Percentiles rank a stretch among this genome's conserved stretches.
Conservation (phyloP, 1,284 basidiomycete species). For the Sphagnurus paluster region DNA sequence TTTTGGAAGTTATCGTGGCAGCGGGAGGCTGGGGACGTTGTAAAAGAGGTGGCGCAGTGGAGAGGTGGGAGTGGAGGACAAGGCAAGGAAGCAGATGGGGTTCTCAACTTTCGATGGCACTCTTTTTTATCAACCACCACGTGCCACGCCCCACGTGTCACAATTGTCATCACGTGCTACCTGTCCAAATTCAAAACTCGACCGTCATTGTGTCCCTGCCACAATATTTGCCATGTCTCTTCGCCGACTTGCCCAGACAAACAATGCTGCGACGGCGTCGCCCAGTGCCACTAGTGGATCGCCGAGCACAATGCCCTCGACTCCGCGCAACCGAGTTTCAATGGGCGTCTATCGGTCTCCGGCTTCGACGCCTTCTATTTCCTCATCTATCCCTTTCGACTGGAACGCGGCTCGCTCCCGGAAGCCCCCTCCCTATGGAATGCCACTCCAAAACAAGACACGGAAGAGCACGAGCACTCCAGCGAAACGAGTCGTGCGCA, state of each 20-base stretch:
- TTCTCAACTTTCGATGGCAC: constrained; percentile 21
- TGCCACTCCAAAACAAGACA: constrained; percentile 49
- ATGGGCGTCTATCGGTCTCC: constrained; percentile 51
- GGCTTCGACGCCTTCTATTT: constrained; percentile 64
- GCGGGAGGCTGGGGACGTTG: constrained; percentile 19
- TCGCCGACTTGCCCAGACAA: constrained; percentile 53
- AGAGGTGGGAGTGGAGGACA: constrained; percentile 16
- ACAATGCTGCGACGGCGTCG: constrained; percentile 39
- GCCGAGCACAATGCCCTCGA: constrained; percentile 29
- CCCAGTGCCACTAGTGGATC: constrained; percentile 28
- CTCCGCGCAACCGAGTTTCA: constrained; percentile 46
- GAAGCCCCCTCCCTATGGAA: constrained; percentile 67
- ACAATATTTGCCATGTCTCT: constrained; percentile 41
- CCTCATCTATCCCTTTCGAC: constrained; percentile 73
- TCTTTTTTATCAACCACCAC: constrained; percentile 40
- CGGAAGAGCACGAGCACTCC: constrained; percentile 45
- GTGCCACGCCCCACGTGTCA: constrained; percentile 37
- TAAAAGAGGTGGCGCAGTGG: constrained; percentile 25
- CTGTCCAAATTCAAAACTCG: constrained; percentile 2
- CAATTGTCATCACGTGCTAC: constrained; percentile 23
- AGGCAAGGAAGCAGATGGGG: constrained; percentile 23
- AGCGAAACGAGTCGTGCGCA: constrained; percentile 53
- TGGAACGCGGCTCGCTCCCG: constrained; percentile 75
- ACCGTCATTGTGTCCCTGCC: constrained; percentile 14
- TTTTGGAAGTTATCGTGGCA: constrained; percentile 40